Conservation (phyloP, 2,329 filamentous ascomycete species). For the Lecanoromycetidae sp. region DNA sequence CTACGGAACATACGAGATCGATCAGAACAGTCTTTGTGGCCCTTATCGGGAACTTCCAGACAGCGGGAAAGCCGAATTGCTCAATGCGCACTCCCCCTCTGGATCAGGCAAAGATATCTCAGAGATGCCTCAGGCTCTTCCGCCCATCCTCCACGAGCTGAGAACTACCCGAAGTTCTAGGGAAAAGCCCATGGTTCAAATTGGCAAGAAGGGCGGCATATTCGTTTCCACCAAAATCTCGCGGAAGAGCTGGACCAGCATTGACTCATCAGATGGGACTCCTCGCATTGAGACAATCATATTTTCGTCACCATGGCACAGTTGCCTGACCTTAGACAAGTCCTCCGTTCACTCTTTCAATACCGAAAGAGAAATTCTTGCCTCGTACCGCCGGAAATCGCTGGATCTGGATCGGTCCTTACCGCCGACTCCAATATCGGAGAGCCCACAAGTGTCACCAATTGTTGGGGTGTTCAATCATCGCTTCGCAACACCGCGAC, state of each 20-base stretch:
- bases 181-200: not conserved
- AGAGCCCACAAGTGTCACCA: constrained; percentile 10
- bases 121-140: constrained; percentile 3
- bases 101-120: constrained; percentile 8
- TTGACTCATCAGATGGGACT: not conserved
- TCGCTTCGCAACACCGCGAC: no score
- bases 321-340: not conserved
- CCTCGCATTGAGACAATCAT: not conserved
- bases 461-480: no score
- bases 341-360: not conserved
- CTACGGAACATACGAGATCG: constrained; percentile 8
- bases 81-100: constrained; percentile 2
- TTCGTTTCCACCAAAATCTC: not conserved
- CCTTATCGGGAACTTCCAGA: constrained; percentile 6
- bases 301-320: not conserved
- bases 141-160: not conserved
- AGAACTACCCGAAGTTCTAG: not conserved
- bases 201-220: not conserved
- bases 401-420: constrained; percentile 3
- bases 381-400: not conserved
- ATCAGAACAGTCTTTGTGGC: not conserved
- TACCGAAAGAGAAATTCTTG: not conserved
- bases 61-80: constrained; percentile 4
- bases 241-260: not conserved
- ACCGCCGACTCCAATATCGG: constrained; percentile 11